Percentiles rank a stretch among this genome's conserved stretches.
phyloP scores from a whole-genome alignment of 2,329 filamentous ascomycete genomes.

The Fusarium verrucosum region DNA sequence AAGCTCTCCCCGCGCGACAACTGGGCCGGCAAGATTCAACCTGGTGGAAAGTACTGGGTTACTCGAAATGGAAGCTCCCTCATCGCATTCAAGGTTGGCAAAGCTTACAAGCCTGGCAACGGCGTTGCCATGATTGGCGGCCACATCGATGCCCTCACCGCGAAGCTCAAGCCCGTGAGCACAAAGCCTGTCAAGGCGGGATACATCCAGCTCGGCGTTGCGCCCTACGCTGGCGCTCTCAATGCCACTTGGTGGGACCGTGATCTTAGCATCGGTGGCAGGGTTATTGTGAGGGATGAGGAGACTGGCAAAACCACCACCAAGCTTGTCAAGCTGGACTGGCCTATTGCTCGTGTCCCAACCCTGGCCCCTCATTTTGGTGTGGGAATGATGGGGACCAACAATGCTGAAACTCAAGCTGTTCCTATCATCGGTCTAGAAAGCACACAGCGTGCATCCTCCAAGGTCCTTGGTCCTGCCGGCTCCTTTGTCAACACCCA shows the following conservation, averaged over 20 bases:
- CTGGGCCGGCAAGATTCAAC: conserved; percentile 77
- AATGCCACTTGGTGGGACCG: conserved; percentile 97
- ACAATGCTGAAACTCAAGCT: conserved; percentile 91
- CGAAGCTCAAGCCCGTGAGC: conserved; percentile 89
- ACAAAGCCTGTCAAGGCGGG: conserved; percentile 85
- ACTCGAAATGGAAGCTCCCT: conserved; percentile 86
- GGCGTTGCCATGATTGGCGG: conserved; percentile 89
- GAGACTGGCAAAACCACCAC: conserved; percentile 78
- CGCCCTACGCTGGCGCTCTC: conserved; percentile 88
- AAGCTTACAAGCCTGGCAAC: conserved; percentile 82
- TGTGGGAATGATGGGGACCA: conserved; percentile 70
- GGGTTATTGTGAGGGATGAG: conserved; percentile 82
- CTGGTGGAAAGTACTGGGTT: conserved; percentile 88
- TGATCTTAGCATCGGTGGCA: conserved; percentile 88
- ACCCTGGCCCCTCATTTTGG: conserved; percentile 96
- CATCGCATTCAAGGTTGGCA: conserved; percentile 86
- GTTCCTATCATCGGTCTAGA: conserved; percentile 94
- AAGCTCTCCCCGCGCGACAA: conserved; percentile 80
- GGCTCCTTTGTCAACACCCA: conserved; percentile 84
- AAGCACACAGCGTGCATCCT: conserved; percentile 59
- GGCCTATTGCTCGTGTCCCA: conserved; percentile 92
- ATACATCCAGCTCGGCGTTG: conserved; percentile 88
- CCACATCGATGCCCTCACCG: conserved; percentile 91
- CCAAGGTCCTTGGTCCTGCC: conserved; percentile 64
- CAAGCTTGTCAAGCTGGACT: conserved; percentile 88